Percentiles rank a stretch among this genome's conserved stretches.
Evolutionary conservation across 1,284 basidiomycete genomes (phyloP).

Genomic region (Ganoderma boninense): DNA sequence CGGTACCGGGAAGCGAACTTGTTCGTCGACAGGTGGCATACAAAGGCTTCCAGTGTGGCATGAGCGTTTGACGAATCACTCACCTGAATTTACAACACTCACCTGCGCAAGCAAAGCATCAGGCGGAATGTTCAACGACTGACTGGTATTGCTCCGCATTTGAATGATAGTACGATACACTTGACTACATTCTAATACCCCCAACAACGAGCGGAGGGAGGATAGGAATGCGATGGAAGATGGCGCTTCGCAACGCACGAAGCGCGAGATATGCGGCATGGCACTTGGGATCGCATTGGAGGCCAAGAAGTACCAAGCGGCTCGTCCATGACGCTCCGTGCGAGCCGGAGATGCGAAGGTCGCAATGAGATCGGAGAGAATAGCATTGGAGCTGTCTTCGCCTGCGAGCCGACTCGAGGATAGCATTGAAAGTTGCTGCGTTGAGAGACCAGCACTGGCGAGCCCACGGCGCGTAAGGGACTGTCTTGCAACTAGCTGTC

Average conservation of each 20-base stretch:
- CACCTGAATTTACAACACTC: conserved; percentile 29
- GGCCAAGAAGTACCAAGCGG: conserved; percentile 27
- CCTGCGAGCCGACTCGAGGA: conserved; percentile 49
- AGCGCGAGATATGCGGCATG: conserved; percentile 25
- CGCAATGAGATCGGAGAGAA: conserved; percentile 49
- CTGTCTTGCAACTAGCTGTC: conserved; percentile 41
- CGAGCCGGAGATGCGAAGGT: conserved; percentile 21
- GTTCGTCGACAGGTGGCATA: conserved; percentile 11
- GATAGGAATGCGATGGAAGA: conserved; percentile 1
- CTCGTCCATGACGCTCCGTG: conserved; percentile 10
- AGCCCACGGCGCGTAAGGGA: conserved; percentile 47
- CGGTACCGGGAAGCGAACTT: not conserved
- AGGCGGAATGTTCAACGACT: conserved; percentile 23
- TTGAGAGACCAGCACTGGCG: not conserved
- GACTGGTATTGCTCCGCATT: conserved; percentile 30
- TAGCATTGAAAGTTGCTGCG: not conserved
- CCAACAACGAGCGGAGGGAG: conserved; percentile 22
- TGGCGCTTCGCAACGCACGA: conserved; percentile 17
- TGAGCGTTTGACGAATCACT: conserved; percentile 26
- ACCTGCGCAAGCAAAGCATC: conserved; percentile 33
- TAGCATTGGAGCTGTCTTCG: conserved; percentile 57
- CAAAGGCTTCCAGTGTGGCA: conserved; percentile 26
- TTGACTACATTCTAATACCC: conserved; percentile 30
- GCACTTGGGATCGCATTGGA: conserved; percentile 24
- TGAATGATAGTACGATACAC: conserved; percentile 30